These are phyloP conservation scores for Diophrys appendiculata DNA, from an alignment of 73 alveolate species.

Conservation along the genomic window DNA sequence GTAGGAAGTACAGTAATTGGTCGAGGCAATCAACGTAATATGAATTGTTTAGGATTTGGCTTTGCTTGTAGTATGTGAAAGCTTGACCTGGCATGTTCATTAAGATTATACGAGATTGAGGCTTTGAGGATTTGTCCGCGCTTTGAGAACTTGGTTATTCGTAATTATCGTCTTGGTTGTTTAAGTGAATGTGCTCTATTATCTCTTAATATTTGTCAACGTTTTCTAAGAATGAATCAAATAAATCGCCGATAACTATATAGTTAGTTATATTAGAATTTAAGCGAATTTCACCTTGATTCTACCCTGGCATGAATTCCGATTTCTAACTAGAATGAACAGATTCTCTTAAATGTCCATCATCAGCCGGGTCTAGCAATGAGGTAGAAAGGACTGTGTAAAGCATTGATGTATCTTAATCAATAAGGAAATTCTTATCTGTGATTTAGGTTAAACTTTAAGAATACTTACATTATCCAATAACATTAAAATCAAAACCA, in stretches of 20 bases:
- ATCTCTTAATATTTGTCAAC: conserved; percentile 13
- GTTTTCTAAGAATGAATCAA: conserved; percentile 28
- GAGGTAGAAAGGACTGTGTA: conserved; percentile 7
- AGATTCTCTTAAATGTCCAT: too few species aligned
- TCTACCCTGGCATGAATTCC: too few species aligned
- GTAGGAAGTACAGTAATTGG: conserved; percentile 22
- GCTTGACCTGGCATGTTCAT: conserved; percentile 42
- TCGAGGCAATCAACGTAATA: conserved; percentile 37
- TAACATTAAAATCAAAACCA: neutral
- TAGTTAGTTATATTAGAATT: conserved; percentile 10
- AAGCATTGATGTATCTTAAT: conserved; percentile 39
- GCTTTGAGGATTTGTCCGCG: too few species aligned
- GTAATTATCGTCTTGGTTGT: neutral
- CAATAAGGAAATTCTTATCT: conserved; percentile 16
- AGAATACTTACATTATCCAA: neutral
- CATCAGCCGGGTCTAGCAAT: too few species aligned
- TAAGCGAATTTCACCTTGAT: neutral
- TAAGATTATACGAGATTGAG: conserved; percentile 17
- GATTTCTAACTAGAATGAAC: too few species aligned
- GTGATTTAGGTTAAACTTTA: neutral
- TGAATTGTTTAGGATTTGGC: conserved; percentile 20
- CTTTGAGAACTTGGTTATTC: too few species aligned
- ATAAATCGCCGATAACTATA: conserved; percentile 24
- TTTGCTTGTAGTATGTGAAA: conserved; percentile 16
- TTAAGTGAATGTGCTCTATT: neutral